Evolutionary conservation across 2,329 filamentous ascomycete species (phyloP), one percentile per base, ranked within the genome.

Genomic region (Neopestalotiopsis clavispora): DNA sequence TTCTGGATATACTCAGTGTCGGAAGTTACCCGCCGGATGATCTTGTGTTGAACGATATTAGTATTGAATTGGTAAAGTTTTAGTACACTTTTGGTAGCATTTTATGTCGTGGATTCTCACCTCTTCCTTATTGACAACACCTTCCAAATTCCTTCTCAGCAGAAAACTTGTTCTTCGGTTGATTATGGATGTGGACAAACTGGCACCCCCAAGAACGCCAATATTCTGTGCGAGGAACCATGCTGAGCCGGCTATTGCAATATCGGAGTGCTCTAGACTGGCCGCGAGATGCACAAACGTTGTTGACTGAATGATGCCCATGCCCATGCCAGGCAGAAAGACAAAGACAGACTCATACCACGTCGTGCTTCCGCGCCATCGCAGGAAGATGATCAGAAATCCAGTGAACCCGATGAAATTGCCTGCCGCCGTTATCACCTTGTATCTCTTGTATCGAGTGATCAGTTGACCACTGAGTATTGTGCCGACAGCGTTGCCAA

Each of bases 261-360:
- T 60, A 6, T 60, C 28, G n/a, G 57, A 60, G 14, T 30, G 57
- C 57, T 60, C 57, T 6, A 60, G 32, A 23, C 57, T 60, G 12
- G 57, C 57, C 3, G 57, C 57, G 1, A 60, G 20, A 60, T 60
- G 57, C 9, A 60, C 57, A 32, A 34, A 60, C 17, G 57, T 60
- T 20, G 57, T 60, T 23, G 57, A 60, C 28, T 60, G 57, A 14
- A 60, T 60, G 4, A 60, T 60, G 28, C 57, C 57, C 57, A 60
- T 60, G 1, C 57, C 57, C 32, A 38, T 38, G 7, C 57, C 57
- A 10, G 57, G 57, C 57, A 60, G 17, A 4, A 23, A n/a, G 13
- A 34, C 57, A 13, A 60, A 60, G 57, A 60, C 13, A 14, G 57
- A 30, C 32, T 60, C 57, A 23, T 60, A 60, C 57, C 57, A 60